Evolutionary conservation across 2,329 filamentous ascomycete genomes (phyloP).

Genomic region (Xylariaceae sp.): DNA sequence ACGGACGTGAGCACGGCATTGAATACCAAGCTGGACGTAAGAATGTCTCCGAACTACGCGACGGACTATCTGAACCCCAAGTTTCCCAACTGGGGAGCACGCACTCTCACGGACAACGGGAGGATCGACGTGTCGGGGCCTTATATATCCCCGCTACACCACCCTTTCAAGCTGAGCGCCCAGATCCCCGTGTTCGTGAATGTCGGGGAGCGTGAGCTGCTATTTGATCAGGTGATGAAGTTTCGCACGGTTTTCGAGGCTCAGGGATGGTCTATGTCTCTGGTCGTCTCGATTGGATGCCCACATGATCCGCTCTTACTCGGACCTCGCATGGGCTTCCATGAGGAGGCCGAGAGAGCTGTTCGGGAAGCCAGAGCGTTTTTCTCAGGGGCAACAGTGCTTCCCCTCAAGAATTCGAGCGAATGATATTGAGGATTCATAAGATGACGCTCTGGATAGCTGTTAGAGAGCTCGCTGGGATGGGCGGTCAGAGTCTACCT

Average conservation of each 20-base stretch:
- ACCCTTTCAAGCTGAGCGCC: constrained; percentile 9
- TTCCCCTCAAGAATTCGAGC: constrained; percentile 2
- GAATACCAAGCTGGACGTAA: constrained; percentile 4
- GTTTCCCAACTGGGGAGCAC: constrained; percentile 11
- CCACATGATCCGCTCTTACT: constrained; percentile 14
- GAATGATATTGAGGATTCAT: neutral
- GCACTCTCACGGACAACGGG: constrained; percentile 3
- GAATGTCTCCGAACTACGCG: constrained; percentile 7
- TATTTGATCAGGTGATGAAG: constrained; percentile 7
- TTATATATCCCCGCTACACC: constrained; percentile 13
- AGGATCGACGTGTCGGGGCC: constrained; percentile 7
- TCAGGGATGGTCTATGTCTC: constrained; percentile 6
- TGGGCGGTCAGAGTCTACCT: too few relatives aligned
- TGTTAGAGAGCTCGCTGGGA: neutral
- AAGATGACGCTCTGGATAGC: neutral
- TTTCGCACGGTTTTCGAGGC: constrained; percentile 2
- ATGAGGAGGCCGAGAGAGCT: constrained; percentile 7
- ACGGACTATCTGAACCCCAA: constrained; percentile 13
- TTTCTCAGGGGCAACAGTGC: constrained; percentile 4
- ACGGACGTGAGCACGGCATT: constrained; percentile 20
- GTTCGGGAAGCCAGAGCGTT: constrained; percentile 12
- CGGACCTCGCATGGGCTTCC: constrained; percentile 10
- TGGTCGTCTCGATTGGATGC: constrained; percentile 9
- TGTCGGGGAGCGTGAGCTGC: constrained; percentile 8
- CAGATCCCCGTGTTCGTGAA: constrained; percentile 12